Evolutionary conservation across 2,329 filamentous ascomycete species (phyloP).

Genomic region (Elsinoe arachidis): DNA sequence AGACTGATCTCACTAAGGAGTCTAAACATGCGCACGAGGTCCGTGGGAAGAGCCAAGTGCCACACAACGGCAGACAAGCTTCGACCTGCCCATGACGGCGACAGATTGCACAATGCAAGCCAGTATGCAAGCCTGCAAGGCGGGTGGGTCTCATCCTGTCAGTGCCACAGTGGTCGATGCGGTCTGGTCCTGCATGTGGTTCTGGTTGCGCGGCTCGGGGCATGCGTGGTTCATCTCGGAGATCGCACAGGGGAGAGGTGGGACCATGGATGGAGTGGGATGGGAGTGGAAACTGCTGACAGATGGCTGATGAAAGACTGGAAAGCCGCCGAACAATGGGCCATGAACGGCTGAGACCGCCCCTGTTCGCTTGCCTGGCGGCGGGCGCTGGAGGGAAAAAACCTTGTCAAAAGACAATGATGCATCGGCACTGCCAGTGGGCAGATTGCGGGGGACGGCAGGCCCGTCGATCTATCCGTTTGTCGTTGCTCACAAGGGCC

Average conservation of each 20-base stretch:
- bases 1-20: neutral
- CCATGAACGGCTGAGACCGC: neutral
- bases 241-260: neutral
- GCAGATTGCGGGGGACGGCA: slow-evolving; percentile 6
- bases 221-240: too few relatives aligned
- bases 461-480: neutral
- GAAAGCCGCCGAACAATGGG: too few relatives aligned
- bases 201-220: too few relatives aligned
- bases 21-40: neutral
- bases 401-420: neutral
- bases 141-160: too few relatives aligned
- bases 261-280: neutral
- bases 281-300: too few relatives aligned
- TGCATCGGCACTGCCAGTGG: neutral
- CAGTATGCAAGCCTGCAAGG: too few relatives aligned
- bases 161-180: too few relatives aligned
- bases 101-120: neutral
- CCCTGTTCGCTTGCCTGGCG: neutral
- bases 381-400: neutral
- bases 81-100: slow-evolving; percentile 8
- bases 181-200: too few relatives aligned
- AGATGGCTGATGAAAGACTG: too few relatives aligned
- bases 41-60: neutral
- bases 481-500: neutral
- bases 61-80: slow-evolving; percentile 4